Base-by-base conservation (phyloP, 371 early-diverging fungal genomes). In the Apophysomyces sp. region DNA sequence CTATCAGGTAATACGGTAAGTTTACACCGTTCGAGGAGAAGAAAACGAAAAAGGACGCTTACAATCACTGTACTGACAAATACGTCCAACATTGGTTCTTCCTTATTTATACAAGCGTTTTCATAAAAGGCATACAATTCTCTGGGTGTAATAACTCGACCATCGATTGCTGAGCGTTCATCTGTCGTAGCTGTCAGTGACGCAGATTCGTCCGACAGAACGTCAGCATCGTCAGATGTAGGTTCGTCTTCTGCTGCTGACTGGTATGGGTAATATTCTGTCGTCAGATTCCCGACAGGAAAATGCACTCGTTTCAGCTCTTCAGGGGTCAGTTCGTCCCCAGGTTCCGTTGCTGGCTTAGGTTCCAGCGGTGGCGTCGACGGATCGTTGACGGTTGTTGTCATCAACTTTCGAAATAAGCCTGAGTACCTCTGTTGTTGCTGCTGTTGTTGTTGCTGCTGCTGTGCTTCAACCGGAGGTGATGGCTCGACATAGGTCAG, bases 221-320 rank as follows among this genome's bases (percentile, higher is more conserved):
- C 53, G 28, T 60, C 65, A 36, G 29, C 54, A 55, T 64, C 63
- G 26, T 54, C 53, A 27, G 52, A 51, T 21, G 49, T 21, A 18
- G 49, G 16, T 2, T 36, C 52, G 21, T 66, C 61, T 21, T 60
- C 55, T 30, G 67, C 61, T 57, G 58, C n/a, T 21, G 49, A 21
- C 24, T 65, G 27, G 39, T 72, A 62, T 58, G 77, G 55, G 61
- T 59, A 59, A 27, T 82, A 83, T 62, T 87, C 87, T 9, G 80
- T 82, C 0, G 82, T 80, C 54, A 87, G 62, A 44, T 81, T 65
- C 32, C 67, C 70, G 1, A 84, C 83, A 1, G 87, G 81, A 62
- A 87, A 87, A 28, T 83, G 77, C 0, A 87, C 87, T 32, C 86
- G 74, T 66, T 82, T 82, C 26, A 80, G 63, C 11, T 73, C 69